Evolutionary conservation across 345 rosid genomes (phyloP).

Genomic region (Brassica nigra): DNA sequence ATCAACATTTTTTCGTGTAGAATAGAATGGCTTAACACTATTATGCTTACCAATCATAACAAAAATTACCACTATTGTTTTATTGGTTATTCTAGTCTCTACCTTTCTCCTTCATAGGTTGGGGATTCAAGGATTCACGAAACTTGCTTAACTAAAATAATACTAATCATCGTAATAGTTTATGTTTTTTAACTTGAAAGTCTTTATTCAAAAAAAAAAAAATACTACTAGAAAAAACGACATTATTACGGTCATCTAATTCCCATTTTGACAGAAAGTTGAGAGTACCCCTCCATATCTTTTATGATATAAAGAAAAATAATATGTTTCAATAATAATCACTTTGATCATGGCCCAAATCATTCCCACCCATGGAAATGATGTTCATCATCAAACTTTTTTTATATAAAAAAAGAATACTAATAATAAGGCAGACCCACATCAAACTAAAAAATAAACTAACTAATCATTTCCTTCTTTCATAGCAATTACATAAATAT

Average conservation of each 20-base stretch:
- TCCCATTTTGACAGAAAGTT: conserved; percentile 26
- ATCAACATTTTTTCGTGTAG: background rate
- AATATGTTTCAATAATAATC: conserved; percentile 34
- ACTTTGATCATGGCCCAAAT: conserved; percentile 46
- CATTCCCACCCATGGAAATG: conserved; percentile 46
- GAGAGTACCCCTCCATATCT: conserved; percentile 11
- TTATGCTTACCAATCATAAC: background rate
- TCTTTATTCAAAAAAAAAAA: background rate
- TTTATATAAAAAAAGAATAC: background rate
- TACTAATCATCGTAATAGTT: no score
- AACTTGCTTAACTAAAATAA: no score
- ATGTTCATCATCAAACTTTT: conserved; percentile 33
- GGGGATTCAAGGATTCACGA: no score
- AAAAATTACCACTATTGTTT: conserved; percentile 12
- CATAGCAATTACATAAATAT: conserved; percentile 34
- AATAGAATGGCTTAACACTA: background rate
- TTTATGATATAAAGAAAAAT: conserved; percentile 20
- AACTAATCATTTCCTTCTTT: conserved; percentile 15
- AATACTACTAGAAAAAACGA: conserved; percentile 21
- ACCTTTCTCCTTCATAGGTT: no score
- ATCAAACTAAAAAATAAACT: conserved; percentile 6
- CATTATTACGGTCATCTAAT: conserved; percentile 21
- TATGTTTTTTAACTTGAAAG: no score
- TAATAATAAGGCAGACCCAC: conserved; percentile 33
- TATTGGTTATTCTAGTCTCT: no score